Evolutionary conservation across 2,329 filamentous ascomycete species (phyloP).

Genomic region (Epichloe uncinata): DNA sequence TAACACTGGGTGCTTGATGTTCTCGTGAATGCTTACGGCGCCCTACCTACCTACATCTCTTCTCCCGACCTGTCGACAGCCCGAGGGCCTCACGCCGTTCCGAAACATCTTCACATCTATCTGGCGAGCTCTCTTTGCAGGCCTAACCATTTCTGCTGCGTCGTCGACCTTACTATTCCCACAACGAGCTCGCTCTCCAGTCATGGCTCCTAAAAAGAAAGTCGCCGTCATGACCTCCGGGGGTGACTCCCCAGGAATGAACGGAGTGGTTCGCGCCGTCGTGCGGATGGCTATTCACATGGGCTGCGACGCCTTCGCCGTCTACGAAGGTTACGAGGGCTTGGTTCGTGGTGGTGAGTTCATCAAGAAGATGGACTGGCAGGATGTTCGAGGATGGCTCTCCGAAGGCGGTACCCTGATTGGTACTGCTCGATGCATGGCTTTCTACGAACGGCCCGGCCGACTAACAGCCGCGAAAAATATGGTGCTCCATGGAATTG

Average conservation of each 20-base stretch:
- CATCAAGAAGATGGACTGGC: conserved; percentile 81
- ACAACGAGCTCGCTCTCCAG: conserved; percentile 9
- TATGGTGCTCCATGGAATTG: conserved; percentile 83
- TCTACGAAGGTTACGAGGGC: conserved; percentile 94
- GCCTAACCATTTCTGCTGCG: conserved; percentile 5
- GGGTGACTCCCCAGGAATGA: conserved; percentile 88
- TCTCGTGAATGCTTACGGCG: conserved; percentile 14
- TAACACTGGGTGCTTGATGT: neutral
- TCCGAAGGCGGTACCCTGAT: conserved; percentile 93
- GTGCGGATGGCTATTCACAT: conserved; percentile 84
- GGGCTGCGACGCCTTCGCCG: conserved; percentile 64
- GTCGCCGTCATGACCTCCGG: conserved; percentile 92
- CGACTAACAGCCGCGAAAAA: conserved; percentile 83
- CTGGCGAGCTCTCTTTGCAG: conserved; percentile 12
- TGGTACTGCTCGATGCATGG: conserved; percentile 84
- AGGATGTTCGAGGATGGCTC: conserved; percentile 87
- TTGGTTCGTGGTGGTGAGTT: conserved; percentile 79
- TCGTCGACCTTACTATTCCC: conserved; percentile 7
- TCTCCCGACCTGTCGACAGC: conserved; percentile 18
- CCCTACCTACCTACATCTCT: conserved; percentile 14
- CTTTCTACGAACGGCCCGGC: conserved; percentile 79
- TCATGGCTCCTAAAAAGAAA: conserved; percentile 43
- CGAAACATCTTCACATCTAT: conserved; percentile 15
- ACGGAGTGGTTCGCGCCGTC: conserved; percentile 76
- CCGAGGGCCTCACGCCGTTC: conserved; percentile 12